Base-by-base conservation (phyloP, 306 rosid genomes). In the Prosopis cineraria region DNA sequence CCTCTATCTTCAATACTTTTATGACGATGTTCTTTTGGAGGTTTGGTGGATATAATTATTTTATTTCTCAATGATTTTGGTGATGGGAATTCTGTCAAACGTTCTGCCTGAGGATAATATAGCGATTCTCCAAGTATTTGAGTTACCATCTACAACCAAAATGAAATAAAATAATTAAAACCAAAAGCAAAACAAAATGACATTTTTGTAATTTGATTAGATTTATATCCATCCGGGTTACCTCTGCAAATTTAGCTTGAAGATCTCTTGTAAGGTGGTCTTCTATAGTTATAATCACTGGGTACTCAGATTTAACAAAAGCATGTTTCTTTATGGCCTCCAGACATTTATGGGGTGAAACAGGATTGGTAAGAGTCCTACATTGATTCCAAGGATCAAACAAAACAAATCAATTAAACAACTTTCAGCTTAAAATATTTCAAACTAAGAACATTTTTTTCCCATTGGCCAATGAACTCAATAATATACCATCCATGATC, bases 351-450 rank as follows among this genome's bases (percentile, higher is more conserved):
- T 65, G 29, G 60, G 85, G 91, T 30, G 97, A 82, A 68, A 92
- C 98, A 37, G 98, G 98, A 81, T 87, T 62, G 24, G 98, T 95
- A 67, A 95, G 76, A 25, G 98, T 95, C 97, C 98, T 95, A 75
- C 88, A 80, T 52, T 58, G 53, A 80, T 77, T 80, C 30, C 79
- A 22, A 75, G 10, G 63, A 11, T 52, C 8, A 47, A 12, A 60
- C 66, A 10, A 48, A 33, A 1, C 27, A 20, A 52, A 52, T 58
- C 70, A 20, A 30, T 19, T 5, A 44, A 62, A 19, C 20, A 25
- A 55, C 59, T 50, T 58, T 7, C 9, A 52, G 13, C 27, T 56
- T 4, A 5, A 24, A 27, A 58, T 3, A 13, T 27, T 58, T 24
- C 65, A 58, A 58, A 19, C 59, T n/a, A 2, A 4, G 19, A 56